Percentiles rank a stretch among this genome's conserved stretches.
phyloP scores from a whole-genome alignment of 441 rosid genomes.

The Euphorbia corollata region DNA sequence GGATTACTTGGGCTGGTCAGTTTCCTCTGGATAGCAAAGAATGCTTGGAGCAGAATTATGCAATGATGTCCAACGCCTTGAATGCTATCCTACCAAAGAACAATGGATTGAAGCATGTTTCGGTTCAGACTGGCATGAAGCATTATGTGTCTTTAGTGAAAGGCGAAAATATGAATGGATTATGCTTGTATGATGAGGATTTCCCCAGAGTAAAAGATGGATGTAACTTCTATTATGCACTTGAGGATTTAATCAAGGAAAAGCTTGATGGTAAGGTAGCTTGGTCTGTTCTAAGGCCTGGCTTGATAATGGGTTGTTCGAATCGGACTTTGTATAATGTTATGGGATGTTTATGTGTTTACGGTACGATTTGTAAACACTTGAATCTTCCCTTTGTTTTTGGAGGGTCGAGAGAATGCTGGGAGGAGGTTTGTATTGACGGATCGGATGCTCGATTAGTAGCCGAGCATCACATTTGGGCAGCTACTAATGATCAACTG shows the following conservation, averaged over 20 bases:
- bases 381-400: constrained; percentile 66
- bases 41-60: constrained; percentile 61
- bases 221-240: constrained; percentile 52
- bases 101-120: constrained; percentile 52
- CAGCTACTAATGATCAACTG: constrained; percentile 44
- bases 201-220: constrained; percentile 41
- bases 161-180: constrained; percentile 20
- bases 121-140: constrained; percentile 83
- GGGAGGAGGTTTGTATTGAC: constrained; percentile 76
- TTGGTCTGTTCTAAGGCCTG: constrained; percentile 83
- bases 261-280: constrained; percentile 38
- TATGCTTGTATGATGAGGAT: constrained; percentile 41
- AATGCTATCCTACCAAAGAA: constrained; percentile 48
- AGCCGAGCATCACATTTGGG: constrained; percentile 78
- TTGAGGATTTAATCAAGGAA: constrained; percentile 68
- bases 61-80: constrained; percentile 66
- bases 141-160: constrained; percentile 46
- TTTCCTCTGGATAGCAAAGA: constrained; percentile 45
- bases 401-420: constrained; percentile 71
- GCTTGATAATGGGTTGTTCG: constrained; percentile 68
- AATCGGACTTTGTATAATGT: constrained; percentile 54
- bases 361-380: constrained; percentile 58
- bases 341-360: constrained; percentile 68
- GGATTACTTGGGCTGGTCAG: constrained; percentile 77
- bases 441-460: constrained; percentile 68